Percentiles rank a stretch among this genome's conserved stretches.
Conservation (phyloP, 2,329 filamentous ascomycete genomes). For the Pestalotiopsis sp. region DNA sequence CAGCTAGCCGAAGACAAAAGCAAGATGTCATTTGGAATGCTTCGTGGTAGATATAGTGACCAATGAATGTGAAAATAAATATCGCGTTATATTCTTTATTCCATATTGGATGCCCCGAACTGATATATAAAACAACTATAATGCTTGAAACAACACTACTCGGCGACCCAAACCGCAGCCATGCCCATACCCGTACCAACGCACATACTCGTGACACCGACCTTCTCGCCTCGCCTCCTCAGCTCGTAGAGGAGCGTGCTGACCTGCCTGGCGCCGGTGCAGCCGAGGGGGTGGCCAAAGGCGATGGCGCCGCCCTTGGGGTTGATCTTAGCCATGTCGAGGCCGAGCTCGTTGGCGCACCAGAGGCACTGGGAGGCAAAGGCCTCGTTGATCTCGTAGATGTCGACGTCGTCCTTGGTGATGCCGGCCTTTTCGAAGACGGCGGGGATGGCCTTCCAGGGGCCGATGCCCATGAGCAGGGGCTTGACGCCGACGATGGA, state of each 20-base stretch:
- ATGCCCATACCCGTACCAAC: constrained; percentile 97
- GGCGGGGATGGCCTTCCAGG: constrained; percentile 93
- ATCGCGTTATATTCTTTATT: neutral
- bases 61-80: neutral
- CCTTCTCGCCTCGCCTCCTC: constrained; percentile 77
- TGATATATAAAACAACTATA: neutral
- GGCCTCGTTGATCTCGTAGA: constrained; percentile 99
- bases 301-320: constrained; percentile 96
- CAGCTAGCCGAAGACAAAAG: neutral
- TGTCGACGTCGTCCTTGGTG: constrained; percentile 86
- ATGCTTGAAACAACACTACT: constrained; percentile 58
- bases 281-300: constrained; percentile 92
- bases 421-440: constrained; percentile 87
- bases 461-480: constrained; percentile 93
- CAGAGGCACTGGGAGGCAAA: constrained; percentile 95
- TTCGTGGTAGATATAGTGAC: neutral
- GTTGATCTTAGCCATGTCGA: constrained; percentile 88
- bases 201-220: constrained; percentile 96
- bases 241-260: constrained; percentile 91
- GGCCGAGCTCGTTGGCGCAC: constrained; percentile 84
- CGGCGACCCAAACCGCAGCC: constrained; percentile 94
- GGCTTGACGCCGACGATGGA: constrained; percentile 88
- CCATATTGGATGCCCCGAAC: neutral
- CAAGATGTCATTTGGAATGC: neutral
- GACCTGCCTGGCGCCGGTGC: constrained; percentile 91